Evolutionary conservation across 805 yeast genomes (phyloP), one percentile per base, ranked within the genome.

Genomic region (Diddensiella santjacobensis): DNA sequence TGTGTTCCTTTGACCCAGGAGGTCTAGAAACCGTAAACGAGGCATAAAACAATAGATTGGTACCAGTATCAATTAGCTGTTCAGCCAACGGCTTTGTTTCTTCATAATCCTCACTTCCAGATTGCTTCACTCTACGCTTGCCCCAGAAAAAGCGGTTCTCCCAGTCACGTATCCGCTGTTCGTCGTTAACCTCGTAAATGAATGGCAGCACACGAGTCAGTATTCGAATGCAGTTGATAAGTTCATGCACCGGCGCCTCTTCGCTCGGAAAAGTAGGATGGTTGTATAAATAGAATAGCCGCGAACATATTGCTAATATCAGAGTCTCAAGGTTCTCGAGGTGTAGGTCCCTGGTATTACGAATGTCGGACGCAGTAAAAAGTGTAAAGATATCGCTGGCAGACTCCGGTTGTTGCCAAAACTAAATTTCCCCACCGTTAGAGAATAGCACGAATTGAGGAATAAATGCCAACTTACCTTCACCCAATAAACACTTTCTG

Each of bases 161-260:
- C 58, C 64, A 65, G 5, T 30, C 17, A 5, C 20, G 13, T 4
- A 44, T 22, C 22, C 15, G 19, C 11, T 35, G 18, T 10, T 66
- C 65, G 45, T 58, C 69, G 55, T 57, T 67, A 22, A 59, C 66
- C 64, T 89, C 96, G 58, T 76, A 85, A 4, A 83, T 60, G 41
- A 79, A 74, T 0, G 96, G 96, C 18, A 85, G 53, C 2, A 85
- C 46, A 51, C 79, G 76, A 2, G 87, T 78, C 36, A 90, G 64
- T 3, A 84, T 63, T 31, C 96, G 73, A 4, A 83, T 57, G 57
- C 87, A 80, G 50, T 80, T 83, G 41, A 84, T 65, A 8, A 81
- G 58, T 52, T 78, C 67, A n/a, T 49, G 51, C 1, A 59, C 47
- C 13, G 69, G 64, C 44, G 66, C 55, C 19, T 46, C 26, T 17